Evolutionary conservation across 2,329 filamentous ascomycete genomes (phyloP).

Genomic region (Colletotrichum cordylinicola): DNA sequence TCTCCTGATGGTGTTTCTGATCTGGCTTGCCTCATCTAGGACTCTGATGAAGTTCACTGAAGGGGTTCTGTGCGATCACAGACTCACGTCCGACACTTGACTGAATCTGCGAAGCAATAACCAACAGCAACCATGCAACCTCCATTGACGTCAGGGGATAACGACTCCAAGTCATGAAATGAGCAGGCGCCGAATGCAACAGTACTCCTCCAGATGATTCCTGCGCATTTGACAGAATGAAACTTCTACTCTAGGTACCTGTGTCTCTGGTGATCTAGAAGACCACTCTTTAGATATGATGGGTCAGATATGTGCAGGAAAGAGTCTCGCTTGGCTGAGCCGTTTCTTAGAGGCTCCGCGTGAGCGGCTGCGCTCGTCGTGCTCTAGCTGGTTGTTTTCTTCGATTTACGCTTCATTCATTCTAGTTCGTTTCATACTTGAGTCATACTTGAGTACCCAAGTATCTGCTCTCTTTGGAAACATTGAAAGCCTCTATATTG

Average conservation of each 20-base stretch:
- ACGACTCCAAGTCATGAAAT: rapidly evolving
- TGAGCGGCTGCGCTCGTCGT: not conserved
- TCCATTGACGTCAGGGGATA: rapidly evolving
- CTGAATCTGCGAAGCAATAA: not conserved
- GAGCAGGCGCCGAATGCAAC: not conserved
- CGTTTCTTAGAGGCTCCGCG: not conserved
- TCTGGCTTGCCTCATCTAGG: not conserved
- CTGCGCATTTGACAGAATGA: rapidly evolving
- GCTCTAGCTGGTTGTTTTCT: not conserved
- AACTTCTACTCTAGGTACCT: not conserved
- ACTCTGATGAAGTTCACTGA: rapidly evolving
- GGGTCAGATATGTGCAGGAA: not conserved
- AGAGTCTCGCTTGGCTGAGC: not conserved
- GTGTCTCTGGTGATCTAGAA: not conserved
- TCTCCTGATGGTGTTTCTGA: not conserved
- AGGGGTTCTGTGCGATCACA: rapidly evolving
- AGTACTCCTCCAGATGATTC: not conserved
- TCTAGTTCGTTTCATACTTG: not conserved
- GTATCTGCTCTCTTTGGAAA: not conserved
- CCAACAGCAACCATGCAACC: not conserved
- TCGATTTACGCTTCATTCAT: not conserved
- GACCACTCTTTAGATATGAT: rapidly evolving
- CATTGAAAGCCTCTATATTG: not conserved
- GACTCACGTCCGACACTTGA: rapidly evolving
- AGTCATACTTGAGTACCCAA: not conserved